Conservation (phyloP, 306 rosid species). For the Trifolium repens region DNA sequence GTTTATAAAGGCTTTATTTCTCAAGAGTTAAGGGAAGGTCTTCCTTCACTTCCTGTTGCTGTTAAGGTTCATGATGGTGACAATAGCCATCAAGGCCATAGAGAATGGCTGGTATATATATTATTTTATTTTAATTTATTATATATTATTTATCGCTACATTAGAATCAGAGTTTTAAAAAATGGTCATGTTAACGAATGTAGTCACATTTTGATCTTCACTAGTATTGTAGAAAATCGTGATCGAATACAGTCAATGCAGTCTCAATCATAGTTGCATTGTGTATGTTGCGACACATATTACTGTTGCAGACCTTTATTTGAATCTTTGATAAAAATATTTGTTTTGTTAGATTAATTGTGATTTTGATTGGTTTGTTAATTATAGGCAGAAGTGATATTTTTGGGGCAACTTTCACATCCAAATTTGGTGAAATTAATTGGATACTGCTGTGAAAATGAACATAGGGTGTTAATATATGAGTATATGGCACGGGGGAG, state of each 20-base stretch:
- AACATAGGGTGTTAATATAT: constrained; percentile 86
- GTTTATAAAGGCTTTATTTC: constrained; percentile 89
- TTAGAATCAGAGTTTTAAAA: background rate
- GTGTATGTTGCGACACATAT: background rate
- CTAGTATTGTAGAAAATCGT: too few species aligned
- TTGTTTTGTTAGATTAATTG: constrained; percentile 4
- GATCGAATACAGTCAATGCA: background rate
- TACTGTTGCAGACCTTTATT: too few species aligned
- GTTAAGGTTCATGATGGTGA: constrained; percentile 98
- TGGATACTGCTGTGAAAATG: constrained; percentile 98
- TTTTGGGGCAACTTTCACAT: constrained; percentile 99
- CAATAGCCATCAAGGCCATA: constrained; percentile 94
- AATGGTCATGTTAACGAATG: too few species aligned
- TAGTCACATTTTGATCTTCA: too few species aligned
- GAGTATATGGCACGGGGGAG: constrained; percentile 96
- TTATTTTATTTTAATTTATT: background rate
- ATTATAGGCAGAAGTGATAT: constrained; percentile 98
- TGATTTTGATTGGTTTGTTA: constrained; percentile 37
- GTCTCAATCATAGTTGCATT: too few species aligned
- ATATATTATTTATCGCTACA: constrained; percentile 5
- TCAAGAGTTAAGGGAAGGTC: constrained; percentile 76
- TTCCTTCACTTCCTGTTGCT: constrained; percentile 74
- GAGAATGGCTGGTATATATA: constrained; percentile 94
- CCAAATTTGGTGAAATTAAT: constrained; percentile 91
- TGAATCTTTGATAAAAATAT: too few species aligned